Evolutionary conservation across 805 yeast species (phyloP).

Genomic region (Saccharomyces mikatae): DNA sequence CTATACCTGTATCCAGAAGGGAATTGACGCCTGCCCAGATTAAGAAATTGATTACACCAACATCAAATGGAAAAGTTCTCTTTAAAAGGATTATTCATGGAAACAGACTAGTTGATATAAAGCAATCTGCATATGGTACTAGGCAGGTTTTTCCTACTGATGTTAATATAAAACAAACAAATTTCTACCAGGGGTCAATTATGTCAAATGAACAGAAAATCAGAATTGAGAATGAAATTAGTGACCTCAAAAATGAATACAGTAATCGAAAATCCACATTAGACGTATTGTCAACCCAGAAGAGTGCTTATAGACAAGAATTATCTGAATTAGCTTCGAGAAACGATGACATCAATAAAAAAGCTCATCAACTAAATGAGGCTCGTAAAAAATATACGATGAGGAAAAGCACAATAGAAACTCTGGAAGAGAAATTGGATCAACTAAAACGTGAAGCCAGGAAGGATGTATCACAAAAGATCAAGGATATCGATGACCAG

Average conservation of each 20-base stretch:
- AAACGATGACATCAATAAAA: conserved; percentile 12
- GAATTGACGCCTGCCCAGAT: conserved; percentile 38
- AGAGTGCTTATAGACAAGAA: conserved; percentile 7
- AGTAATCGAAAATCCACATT: conserved; percentile 7
- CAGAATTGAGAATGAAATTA: conserved; percentile 12
- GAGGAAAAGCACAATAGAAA: conserved; percentile 21
- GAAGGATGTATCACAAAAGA: conserved; percentile 36
- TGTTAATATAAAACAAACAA: conserved; percentile 10
- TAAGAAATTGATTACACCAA: conserved; percentile 31
- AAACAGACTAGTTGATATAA: conserved; percentile 41
- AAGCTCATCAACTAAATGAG: conserved; percentile 12
- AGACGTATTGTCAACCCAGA: conserved; percentile 9
- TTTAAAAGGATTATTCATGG: conserved; percentile 58
- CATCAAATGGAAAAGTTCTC: conserved; percentile 34
- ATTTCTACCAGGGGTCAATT: conserved; percentile 20
- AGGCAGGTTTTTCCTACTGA: conserved; percentile 39
- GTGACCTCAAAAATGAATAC: conserved; percentile 5
- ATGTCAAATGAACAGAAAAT: conserved; percentile 21
- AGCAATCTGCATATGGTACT: conserved; percentile 56
- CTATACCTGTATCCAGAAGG: conserved; percentile 55
- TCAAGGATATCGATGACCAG: conserved; percentile 28
- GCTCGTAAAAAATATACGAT: conserved; percentile 16
- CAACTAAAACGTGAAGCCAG: conserved; percentile 33
- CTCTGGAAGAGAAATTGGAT: conserved; percentile 27
- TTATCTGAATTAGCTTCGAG: conserved; percentile 4